Evolutionary conservation across 352 stramenopile species (phyloP), one percentile per base, ranked within the genome.

Genomic region (Phytophthora litchii): DNA sequence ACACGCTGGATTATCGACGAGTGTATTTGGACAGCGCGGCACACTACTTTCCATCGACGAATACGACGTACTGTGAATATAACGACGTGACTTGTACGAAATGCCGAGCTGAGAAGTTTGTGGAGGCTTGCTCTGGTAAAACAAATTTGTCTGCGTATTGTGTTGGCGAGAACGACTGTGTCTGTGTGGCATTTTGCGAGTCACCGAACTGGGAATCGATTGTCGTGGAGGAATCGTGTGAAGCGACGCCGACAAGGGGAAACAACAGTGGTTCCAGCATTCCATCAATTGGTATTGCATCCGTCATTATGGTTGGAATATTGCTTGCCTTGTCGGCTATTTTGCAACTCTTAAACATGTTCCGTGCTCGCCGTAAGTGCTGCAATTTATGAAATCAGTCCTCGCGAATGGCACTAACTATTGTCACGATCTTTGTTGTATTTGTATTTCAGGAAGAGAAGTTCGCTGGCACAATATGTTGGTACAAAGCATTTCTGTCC

Each of bases 111-210:
- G 35, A 53, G 3, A 77, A 76, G 29, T 60, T 72, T 23, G 43
- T 61, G 7, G 75, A 46, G 11, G 72, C 54, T 10, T 52, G 69
- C 25, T 27, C 31, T 38, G 69, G 72, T 25, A 37, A 55, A 36
- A 27, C 52, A 34, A 60, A 78, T 31, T 53, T 68, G 11, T 66
- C 77, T 4, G 41, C 52, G 55, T 89, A 74, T 42, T 87, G 76
- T 52, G 42, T 73, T 1, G 78, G 78, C n/a, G 44, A 46, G 7
- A 65, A 74, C 38, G 57, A 51, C 17, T 88, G 78, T 25, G 73
- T 88, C 16, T 88, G 78, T 35, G 49, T 88, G 21, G 71, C 76
- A 0, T 80, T 80, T 62, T 88, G 78, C 23, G 78, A 88, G 54
- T 75, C 78, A 10, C 43, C 65, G 3, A 57, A 60, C 10, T 86